Base-by-base conservation (phyloP, 2,329 filamentous ascomycete genomes). In the Sphaerostilbella broomeana region DNA sequence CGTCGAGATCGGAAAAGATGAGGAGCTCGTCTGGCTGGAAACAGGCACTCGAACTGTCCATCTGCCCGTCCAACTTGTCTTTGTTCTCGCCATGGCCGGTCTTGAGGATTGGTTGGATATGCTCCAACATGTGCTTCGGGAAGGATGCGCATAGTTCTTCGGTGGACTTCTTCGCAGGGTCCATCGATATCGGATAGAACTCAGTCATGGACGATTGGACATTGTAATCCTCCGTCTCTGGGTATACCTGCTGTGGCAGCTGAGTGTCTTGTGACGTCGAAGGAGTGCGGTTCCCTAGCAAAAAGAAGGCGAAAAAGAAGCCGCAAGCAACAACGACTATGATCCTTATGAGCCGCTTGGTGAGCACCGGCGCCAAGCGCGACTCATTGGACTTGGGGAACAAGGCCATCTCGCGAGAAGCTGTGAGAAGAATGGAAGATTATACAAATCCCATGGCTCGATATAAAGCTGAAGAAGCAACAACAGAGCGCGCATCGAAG, bases 11-110 rank as follows among this genome's bases (percentile, higher is more conserved):
- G 37, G 72, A 74, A 48, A 72, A 68, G 48, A 76, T 58, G 36
- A 73, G 59, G 12, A 73, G 55, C 15, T 62, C 58, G 27, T 49
- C 50, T 7, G 60, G 54, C 8, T 47, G 46, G 18, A 75, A 69
- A 52, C 68, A 76, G 18, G 70, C 68, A 35, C 73, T 74, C 19
- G 72, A 68, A 47, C 67, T 74, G 28, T 64, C 55, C 33, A 78
- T 57, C 38, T 75, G 72, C 5, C 69, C 64, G 21, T 57, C 50
- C 6, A 60, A 39, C 42, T 50, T 57, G 21, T 47, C 47, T 19
- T 44, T 47, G 11, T 44, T 44, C 35, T 49, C 57, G 40, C 55
- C 55, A 21, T 60, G 56, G 12, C 57, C 57, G 37, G 58, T 53
- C 47, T 60, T 60, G 25, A 60, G 45, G 30, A 60, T 53, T 25